phyloP scores from a whole-genome alignment of 805 yeast species.

The Barnettozyma pratensis region DNA sequence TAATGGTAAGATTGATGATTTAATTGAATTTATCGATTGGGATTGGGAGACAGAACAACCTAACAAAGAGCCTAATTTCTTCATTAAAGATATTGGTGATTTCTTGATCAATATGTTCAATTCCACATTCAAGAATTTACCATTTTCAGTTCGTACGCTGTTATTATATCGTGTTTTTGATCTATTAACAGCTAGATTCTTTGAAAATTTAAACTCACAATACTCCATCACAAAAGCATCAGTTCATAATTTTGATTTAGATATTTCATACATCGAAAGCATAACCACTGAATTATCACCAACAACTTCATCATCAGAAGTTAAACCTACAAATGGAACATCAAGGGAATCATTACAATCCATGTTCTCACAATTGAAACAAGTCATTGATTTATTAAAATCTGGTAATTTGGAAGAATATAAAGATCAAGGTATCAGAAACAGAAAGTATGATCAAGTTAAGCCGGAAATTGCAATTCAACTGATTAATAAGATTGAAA shows the following conservation, averaged over 20 bases:
- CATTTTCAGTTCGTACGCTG: conserved; percentile 68
- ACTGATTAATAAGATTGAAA: conserved; percentile 48
- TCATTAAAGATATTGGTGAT: conserved; percentile 77
- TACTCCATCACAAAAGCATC: conserved; percentile 49
- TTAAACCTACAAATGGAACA: conserved; percentile 9
- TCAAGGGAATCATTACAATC: conserved; percentile 53
- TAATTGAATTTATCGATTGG: conserved; percentile 79
- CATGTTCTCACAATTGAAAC: conserved; percentile 75
- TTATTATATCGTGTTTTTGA: conserved; percentile 87
- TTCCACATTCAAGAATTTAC: conserved; percentile 78
- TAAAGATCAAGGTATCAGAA: conserved; percentile 46
- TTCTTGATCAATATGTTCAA: conserved; percentile 81
- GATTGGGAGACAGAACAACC: conserved; percentile 63
- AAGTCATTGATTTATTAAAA: conserved; percentile 67
- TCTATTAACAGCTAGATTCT: conserved; percentile 67
- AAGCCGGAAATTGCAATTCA: conserved; percentile 65
- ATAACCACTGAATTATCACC: conserved; percentile 34
- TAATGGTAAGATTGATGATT: conserved; percentile 71
- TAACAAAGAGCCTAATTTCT: conserved; percentile 61
- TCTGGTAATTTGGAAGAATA: conserved; percentile 62
- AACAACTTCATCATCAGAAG: conserved; percentile 14
- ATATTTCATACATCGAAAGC: conserved; percentile 69
- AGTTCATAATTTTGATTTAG: conserved; percentile 75
- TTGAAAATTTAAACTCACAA: conserved; percentile 49
- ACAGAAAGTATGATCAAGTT: conserved; percentile 68